phyloP scores from a whole-genome alignment of 371 early-diverging fungal genomes.

The Mucor velutinosus region DNA sequence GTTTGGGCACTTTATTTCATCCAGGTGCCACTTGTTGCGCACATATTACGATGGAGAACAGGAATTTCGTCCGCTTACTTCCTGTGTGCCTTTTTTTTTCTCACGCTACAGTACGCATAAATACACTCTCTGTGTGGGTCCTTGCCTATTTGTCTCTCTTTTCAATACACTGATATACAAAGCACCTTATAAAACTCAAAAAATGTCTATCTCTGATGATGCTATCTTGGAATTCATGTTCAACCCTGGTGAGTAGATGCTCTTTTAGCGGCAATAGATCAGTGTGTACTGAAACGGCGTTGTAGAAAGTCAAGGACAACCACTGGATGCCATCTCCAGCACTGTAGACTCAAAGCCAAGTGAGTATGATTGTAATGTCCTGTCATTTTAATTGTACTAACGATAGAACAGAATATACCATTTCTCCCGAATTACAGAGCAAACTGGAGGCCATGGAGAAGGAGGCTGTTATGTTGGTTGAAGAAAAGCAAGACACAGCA shows the following conservation, averaged over 20 bases:
- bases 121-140: background rate
- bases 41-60: background rate
- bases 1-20: too few relatives aligned
- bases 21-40: background rate
- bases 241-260: conserved; percentile 39
- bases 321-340: conserved; percentile 31
- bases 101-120: conserved; percentile 1
- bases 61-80: conserved; percentile 17
- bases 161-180: background rate
- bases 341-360: conserved; percentile 33
- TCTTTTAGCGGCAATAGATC: background rate
- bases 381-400: background rate
- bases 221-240: conserved; percentile 51
- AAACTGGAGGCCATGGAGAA: conserved; percentile 52
- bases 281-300: background rate
- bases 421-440: conserved; percentile 30
- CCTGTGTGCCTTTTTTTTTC: conserved; percentile 22
- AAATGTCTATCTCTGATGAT: conserved; percentile 37
- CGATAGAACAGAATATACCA: conserved; percentile 20
- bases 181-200: background rate
- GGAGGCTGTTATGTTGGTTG: conserved; percentile 50
- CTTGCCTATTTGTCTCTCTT: conserved; percentile 1
- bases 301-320: conserved; percentile 43
- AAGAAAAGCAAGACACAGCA: conserved; percentile 44
- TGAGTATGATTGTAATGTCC: conserved; percentile 5